A percentile compares a stretch with the other conserved stretches of the same genome.
Evolutionary conservation across 176 grass and related monocot species (phyloP).

Genomic region (Triticum urartu): DNA sequence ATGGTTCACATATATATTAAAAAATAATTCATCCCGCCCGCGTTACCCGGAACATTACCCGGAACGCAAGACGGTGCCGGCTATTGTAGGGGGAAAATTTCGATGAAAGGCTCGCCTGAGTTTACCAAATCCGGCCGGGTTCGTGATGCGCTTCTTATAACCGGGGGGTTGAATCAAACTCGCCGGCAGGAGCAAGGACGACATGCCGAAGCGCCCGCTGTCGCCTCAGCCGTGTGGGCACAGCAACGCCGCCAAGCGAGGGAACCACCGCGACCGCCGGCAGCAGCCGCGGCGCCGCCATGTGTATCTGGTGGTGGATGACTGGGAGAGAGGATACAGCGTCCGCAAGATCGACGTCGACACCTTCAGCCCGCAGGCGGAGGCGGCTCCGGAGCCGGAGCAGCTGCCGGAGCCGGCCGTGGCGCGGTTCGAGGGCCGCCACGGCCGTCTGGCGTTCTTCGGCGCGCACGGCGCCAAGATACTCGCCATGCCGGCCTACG

Average conservation of each 20-base stretch:
- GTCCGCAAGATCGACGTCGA: conserved; percentile 3
- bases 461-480: not conserved
- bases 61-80: too few relatives aligned
- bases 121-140: not conserved
- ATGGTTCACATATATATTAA: too few relatives aligned
- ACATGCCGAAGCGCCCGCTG: not conserved
- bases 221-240: not conserved
- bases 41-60: too few relatives aligned
- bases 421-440: not conserved
- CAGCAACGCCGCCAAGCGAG: not conserved
- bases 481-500: not conserved
- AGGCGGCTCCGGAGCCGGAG: not conserved
- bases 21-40: too few relatives aligned
- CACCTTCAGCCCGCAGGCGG: not conserved
- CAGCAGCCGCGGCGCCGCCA: not conserved
- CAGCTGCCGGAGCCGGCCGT: not conserved
- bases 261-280: not conserved
- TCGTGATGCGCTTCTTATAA: not conserved
- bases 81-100: too few relatives aligned
- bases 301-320: conserved; percentile 5
- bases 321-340: conserved; percentile 14
- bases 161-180: not conserved
- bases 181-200: not conserved
- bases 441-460: not conserved
- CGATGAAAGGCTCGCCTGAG: not conserved